phyloP scores from a whole-genome alignment of 371 early-diverging fungal genomes.

The Syncephalastrum contaminatum region DNA sequence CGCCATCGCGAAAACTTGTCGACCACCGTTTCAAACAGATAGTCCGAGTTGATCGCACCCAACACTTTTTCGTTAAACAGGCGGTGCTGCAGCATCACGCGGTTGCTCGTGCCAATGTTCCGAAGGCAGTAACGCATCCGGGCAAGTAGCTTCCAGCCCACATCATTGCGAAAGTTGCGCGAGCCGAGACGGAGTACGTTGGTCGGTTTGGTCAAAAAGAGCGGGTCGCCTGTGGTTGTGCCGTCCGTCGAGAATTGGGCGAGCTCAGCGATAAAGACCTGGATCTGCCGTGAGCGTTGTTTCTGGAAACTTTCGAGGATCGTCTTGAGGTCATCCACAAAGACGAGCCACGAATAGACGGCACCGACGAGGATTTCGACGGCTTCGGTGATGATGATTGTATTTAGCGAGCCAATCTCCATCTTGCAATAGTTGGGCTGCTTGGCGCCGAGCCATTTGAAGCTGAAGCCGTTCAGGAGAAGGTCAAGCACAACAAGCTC shows the following conservation, averaged over 20 bases:
- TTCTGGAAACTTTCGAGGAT: slow-evolving; percentile 57
- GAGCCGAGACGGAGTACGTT: slow-evolving; percentile 71
- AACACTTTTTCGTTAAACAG: slow-evolving; percentile 28
- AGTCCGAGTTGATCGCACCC: slow-evolving; percentile 33
- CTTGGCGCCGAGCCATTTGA: slow-evolving; percentile 54
- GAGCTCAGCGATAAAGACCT: slow-evolving; percentile 59
- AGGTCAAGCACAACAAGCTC: slow-evolving; percentile 69
- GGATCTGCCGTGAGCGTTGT: slow-evolving; percentile 57
- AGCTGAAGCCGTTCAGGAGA: slow-evolving; percentile 47
- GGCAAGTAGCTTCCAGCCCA: slow-evolving; percentile 78
- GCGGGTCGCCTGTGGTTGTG: slow-evolving; percentile 61
- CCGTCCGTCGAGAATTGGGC: slow-evolving; percentile 53
- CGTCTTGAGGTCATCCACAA: slow-evolving; percentile 60
- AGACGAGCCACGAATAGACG: slow-evolving; percentile 71
- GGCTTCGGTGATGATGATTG: slow-evolving; percentile 68
- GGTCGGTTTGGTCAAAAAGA: slow-evolving; percentile 73
- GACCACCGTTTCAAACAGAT: slow-evolving; percentile 53
- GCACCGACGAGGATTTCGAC: slow-evolving; percentile 76
- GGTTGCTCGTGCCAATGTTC: slow-evolving; percentile 33
- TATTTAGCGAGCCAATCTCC: slow-evolving; percentile 42
- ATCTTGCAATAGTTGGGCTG: slow-evolving; percentile 55
- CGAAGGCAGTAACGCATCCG: slow-evolving; percentile 70
- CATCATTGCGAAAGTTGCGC: slow-evolving; percentile 63
- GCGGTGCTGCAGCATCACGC: slow-evolving; percentile 44
- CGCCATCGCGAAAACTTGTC: slow-evolving; percentile 62